Conservation (phyloP, 1,139 yeast species). For the Eremothecium coryli region DNA sequence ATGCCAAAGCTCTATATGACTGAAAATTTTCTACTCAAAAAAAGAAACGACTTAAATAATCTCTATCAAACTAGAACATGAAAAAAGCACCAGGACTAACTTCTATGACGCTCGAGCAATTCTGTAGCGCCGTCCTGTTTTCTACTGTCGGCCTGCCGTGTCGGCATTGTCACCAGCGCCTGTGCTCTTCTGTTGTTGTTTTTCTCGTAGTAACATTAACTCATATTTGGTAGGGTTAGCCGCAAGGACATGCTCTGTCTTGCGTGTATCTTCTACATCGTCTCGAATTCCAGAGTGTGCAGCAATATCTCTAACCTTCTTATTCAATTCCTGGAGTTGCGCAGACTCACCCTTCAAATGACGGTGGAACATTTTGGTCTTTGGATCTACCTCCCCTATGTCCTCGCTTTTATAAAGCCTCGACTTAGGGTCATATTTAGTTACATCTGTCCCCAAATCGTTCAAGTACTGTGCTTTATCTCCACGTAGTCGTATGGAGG, state of each 20-base stretch:
- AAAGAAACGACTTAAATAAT: too few species aligned
- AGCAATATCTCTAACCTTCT: conserved; percentile 22
- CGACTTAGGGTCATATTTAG: conserved; percentile 31
- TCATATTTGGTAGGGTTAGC: conserved; percentile 32
- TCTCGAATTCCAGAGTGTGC: conserved; percentile 22
- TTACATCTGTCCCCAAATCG: conserved; percentile 22
- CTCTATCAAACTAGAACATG: too few species aligned
- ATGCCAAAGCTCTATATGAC: too few species aligned
- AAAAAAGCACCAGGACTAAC: too few species aligned
- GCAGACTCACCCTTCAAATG: conserved; percentile 30
- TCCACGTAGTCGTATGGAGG: conserved; percentile 27
- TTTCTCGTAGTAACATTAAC: neutral
- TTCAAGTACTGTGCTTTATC: conserved; percentile 29
- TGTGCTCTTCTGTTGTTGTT: neutral
- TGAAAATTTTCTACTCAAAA: too few species aligned
- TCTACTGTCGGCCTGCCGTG: too few species aligned
- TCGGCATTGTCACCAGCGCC: too few species aligned
- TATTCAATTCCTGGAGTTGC: conserved; percentile 21
- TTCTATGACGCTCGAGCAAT: too few species aligned
- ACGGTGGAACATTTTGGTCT: conserved; percentile 29
- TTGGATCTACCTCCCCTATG: conserved; percentile 27
- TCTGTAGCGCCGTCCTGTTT: too few species aligned
- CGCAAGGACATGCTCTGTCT: conserved; percentile 25
- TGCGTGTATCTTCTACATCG: conserved; percentile 20
- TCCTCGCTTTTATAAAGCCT: conserved; percentile 27